phyloP scores from a whole-genome alignment of 2,329 filamentous ascomycete genomes.

The Neurospora sp. region DNA sequence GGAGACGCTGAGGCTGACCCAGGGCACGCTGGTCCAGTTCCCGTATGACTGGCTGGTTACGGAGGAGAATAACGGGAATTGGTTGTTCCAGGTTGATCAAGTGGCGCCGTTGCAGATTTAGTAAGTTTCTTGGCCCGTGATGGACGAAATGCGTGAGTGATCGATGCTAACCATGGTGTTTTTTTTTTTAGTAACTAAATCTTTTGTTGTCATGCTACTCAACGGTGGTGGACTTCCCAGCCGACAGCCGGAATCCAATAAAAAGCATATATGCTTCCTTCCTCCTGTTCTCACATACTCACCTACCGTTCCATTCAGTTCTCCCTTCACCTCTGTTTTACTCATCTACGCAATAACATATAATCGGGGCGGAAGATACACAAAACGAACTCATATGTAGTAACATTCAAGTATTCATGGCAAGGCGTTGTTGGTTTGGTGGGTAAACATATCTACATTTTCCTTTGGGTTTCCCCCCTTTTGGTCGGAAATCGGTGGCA shows the following conservation, averaged over 20 bases:
- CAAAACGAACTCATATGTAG: neutral
- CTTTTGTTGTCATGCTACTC: neutral
- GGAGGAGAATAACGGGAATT: constrained; percentile 88
- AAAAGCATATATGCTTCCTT: neutral
- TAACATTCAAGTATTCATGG: neutral
- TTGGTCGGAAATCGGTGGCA: neutral
- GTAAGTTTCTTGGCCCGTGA: constrained; percentile 41
- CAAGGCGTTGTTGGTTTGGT: neutral
- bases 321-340: neutral
- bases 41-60: constrained; percentile 92
- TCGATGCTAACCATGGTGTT: neutral
- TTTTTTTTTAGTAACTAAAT: neutral
- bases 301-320: neutral
- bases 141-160: neutral
- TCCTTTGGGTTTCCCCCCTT: too few species aligned
- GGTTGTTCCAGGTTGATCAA: constrained; percentile 93
- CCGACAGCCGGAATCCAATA: too few species aligned
- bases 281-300: neutral
- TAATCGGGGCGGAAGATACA: neutral
- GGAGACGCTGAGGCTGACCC: constrained; percentile 67
- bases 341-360: neutral
- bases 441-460: neutral
- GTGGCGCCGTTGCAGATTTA: constrained; percentile 97
- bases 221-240: neutral
- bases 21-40: constrained; percentile 83